A percentile compares a stretch with the other conserved stretches of the same genome.
phyloP scores from a whole-genome alignment of 2,329 filamentous ascomycete genomes.

The Aspergillus tamarii region DNA sequence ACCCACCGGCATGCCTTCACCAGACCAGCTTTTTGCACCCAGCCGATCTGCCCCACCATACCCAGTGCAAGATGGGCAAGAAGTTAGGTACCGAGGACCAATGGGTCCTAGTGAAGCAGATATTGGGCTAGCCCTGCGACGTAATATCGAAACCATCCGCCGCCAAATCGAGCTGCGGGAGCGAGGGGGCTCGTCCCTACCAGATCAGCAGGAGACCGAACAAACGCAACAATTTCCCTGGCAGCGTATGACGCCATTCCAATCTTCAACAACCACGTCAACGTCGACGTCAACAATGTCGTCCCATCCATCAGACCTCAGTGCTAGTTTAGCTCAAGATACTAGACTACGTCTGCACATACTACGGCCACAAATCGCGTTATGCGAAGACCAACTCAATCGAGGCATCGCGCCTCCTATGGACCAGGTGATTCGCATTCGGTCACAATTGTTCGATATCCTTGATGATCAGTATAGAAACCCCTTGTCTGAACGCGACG shows the following conservation, averaged over 20 bases:
- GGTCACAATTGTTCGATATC: constrained; percentile 35
- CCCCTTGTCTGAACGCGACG: constrained; percentile 26
- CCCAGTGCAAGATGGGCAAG: constrained; percentile 9
- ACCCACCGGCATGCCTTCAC: constrained; percentile 17
- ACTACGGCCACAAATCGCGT: constrained; percentile 28
- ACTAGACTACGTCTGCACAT: constrained; percentile 21
- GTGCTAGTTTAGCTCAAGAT: constrained; percentile 14
- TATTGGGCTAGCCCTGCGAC: constrained; percentile 24
- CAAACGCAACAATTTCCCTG: constrained; percentile 8
- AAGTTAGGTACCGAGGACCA: constrained; percentile 19
- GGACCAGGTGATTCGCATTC: constrained; percentile 33
- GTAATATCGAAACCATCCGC: constrained; percentile 27
- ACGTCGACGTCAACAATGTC: neutral
- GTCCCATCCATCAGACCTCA: neutral
- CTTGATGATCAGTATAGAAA: constrained; percentile 37
- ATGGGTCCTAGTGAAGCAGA: constrained; percentile 18
- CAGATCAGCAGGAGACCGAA: constrained; percentile 1
- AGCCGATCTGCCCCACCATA: constrained; percentile 11
- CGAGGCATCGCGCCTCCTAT: constrained; percentile 32
- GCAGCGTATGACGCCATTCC: constrained; percentile 9
- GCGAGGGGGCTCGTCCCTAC: constrained; percentile 5
- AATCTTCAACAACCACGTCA: constrained; percentile 8
- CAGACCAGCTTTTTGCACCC: constrained; percentile 12
- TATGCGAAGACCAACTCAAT: constrained; percentile 34
- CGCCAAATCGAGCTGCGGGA: constrained; percentile 26